These are phyloP conservation scores for Sugiyamaella sp. DNA, from an alignment of 1,139 yeast species.

Conservation along the genomic window DNA sequence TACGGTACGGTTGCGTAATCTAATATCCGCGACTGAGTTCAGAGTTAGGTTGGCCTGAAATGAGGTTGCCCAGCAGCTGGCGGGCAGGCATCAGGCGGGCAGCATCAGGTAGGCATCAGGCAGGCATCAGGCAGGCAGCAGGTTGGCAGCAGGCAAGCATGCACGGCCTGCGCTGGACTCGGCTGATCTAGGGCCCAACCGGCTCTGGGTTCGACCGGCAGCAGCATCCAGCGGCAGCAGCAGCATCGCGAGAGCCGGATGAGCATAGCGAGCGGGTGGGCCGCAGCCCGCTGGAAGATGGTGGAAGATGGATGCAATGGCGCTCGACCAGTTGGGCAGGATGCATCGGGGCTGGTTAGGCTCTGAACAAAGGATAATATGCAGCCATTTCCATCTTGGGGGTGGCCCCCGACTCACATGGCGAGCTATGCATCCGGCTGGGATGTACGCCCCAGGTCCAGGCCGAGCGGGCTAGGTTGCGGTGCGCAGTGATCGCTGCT, in stretches of 20 bases:
- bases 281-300: neutral
- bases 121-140: neutral
- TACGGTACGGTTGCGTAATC: conserved; percentile 3
- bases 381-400: conserved; percentile 1
- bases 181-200: no score
- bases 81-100: neutral
- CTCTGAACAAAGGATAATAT: conserved; percentile 1
- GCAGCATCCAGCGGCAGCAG: no score
- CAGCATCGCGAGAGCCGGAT: no score
- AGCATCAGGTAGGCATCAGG: neutral
- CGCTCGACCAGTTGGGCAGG: neutral
- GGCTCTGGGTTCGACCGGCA: no score
- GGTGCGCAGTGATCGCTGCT: no score
- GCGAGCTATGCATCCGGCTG: neutral
- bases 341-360: conserved; percentile 1
- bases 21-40: neutral
- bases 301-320: neutral
- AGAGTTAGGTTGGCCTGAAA: neutral
- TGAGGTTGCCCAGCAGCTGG: no score
- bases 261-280: no score
- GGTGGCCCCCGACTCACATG: neutral
- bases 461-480: neutral
- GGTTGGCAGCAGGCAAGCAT: neutral
- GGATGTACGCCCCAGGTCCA: neutral
- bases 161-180: no score